Evolutionary conservation across 306 rosid species (phyloP), one percentile per base, ranked within the genome.

Genomic region (Arachis hypogaea): DNA sequence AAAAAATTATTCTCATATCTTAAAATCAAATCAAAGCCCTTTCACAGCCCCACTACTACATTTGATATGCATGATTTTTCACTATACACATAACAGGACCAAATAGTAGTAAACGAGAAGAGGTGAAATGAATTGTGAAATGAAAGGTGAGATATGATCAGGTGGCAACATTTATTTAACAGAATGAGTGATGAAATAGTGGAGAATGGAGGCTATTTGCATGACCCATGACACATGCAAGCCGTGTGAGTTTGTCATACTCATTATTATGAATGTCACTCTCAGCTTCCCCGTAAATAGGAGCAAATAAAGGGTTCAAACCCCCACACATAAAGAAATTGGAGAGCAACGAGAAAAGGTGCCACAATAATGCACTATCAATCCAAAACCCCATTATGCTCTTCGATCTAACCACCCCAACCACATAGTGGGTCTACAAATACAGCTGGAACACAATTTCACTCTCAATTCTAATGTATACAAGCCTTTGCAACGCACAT

Each of bases 191-290:
- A 77, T 59, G 75, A 6, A 43, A 43, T 28, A 62, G 38, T 59
- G 71, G 70, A 64, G 68, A 30, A 64, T 62, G 80, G 70, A 57
- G 77, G 65, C 43, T 70, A 29, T 66, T 69, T 68, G 54, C 55
- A 74, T 60, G 51, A 55, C 78, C 78, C 82, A 81, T 78, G 51
- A 62, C 78, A 80, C 82, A 81, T 78, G 82, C 49, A 74, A 61
- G 58, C 41, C 66, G 58, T 77, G 59, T 69, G 75, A 51, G 69
- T 38, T 71, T 80, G 85, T 66, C 77, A 73, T 74, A 33, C 36
- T 14, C 64, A 65, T 12, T 61, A 43, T 49, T 49, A 22, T 58
- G 82, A 63, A 72, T 47, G 87, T 86, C 90, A 68, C 79, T 68
- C 80, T 86, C 87, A 59, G 56, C 7, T 69, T 74, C 16, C 76